phyloP scores from a whole-genome alignment of 164 flowering plant genomes.

The Cinnamomum micranthum region DNA sequence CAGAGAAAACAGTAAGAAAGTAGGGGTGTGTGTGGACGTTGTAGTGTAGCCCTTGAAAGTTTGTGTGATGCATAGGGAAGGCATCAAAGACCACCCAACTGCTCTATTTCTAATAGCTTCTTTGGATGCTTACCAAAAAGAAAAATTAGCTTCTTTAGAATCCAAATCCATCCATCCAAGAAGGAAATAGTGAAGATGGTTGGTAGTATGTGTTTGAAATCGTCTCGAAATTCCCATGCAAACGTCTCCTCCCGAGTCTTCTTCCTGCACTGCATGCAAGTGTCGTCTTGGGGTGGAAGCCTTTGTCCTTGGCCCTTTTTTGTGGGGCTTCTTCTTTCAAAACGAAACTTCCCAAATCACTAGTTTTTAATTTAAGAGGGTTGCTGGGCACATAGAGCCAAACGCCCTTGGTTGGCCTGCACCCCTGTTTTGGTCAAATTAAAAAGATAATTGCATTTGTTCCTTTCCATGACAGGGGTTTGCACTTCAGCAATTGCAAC shows the following conservation, averaged over 20 bases:
- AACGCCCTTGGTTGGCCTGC: conserved; percentile 1
- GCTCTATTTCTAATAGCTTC: neutral
- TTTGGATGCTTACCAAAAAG: no score
- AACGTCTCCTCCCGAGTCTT: conserved; percentile 4
- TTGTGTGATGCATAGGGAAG: neutral
- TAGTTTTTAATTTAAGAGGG: neutral
- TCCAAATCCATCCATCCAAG: neutral
- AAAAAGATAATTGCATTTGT: neutral
- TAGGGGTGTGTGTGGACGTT: neutral
- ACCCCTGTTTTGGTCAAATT: neutral
- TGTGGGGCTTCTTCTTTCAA: neutral
- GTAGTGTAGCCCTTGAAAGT: neutral
- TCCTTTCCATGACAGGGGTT: neutral
- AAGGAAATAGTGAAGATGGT: neutral
- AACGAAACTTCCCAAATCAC: conserved; percentile 10
- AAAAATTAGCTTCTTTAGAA: neutral
- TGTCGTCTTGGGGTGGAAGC: neutral
- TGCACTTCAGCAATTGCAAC: no score
- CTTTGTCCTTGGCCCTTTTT: neutral
- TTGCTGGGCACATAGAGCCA: conserved; percentile 7
- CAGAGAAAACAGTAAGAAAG: neutral
- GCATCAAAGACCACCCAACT: neutral
- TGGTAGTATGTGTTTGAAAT: conserved; percentile 2
- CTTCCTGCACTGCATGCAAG: neutral
- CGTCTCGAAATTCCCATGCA: conserved; percentile 6